These are phyloP conservation scores for Xylaria sp. DNA, from an alignment of 2,329 filamentous ascomycete species.

Conservation along the genomic window DNA sequence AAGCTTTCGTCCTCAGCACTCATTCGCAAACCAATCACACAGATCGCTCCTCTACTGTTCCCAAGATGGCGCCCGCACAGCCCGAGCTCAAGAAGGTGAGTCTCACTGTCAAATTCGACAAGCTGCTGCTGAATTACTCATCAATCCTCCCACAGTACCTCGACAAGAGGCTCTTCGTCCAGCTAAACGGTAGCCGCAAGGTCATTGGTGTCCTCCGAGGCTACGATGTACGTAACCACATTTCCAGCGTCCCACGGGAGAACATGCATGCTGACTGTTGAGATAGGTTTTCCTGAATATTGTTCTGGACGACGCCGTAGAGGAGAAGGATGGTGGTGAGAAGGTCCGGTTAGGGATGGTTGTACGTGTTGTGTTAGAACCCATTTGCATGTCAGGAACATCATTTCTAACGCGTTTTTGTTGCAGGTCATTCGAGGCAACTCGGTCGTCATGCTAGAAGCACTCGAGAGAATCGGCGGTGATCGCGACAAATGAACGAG, in stretches of 20 bases:
- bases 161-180: slow-evolving; percentile 98
- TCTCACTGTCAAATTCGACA: slow-evolving; percentile 5
- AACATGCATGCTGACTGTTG: slow-evolving; percentile 37
- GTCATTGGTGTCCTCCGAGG: slow-evolving; percentile 93
- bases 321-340: slow-evolving; percentile 92
- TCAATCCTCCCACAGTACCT: slow-evolving; percentile 75
- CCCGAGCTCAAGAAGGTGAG: slow-evolving; percentile 97
- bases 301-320: slow-evolving; percentile 94
- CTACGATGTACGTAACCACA: slow-evolving; percentile 79
- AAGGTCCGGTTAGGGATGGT: slow-evolving; percentile 93
- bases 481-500: slow-evolving; percentile 55
- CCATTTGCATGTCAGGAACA: not conserved
- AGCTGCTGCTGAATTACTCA: slow-evolving; percentile 30
- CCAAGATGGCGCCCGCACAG: slow-evolving; percentile 95
- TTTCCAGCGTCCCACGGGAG: not conserved
- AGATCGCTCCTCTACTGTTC: not conserved
- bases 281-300: slow-evolving; percentile 95
- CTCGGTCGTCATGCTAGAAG: slow-evolving; percentile 98
- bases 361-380: slow-evolving; percentile 63
- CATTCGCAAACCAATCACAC: slow-evolving; percentile 19
- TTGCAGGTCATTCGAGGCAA: slow-evolving; percentile 91
- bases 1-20: slow-evolving; percentile 27
- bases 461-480: slow-evolving; percentile 73
- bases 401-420: slow-evolving; percentile 43
- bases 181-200: slow-evolving; percentile 97